phyloP scores from a whole-genome alignment of 257 asterid genomes.

The Gentiana straminea region DNA sequence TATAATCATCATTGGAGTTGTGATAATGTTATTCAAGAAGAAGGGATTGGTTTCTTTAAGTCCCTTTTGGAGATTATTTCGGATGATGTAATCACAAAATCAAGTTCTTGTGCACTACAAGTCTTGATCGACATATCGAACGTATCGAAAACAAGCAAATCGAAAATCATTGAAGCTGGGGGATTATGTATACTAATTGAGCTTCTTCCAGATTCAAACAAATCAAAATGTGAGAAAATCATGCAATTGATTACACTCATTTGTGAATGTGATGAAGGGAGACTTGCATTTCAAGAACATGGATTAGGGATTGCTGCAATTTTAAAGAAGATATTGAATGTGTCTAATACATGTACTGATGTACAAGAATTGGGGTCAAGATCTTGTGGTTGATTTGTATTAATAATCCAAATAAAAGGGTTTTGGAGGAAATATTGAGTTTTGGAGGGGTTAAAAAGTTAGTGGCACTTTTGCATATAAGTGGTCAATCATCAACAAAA shows the following conservation, averaged over 20 bases:
- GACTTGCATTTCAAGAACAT: constrained; percentile 61
- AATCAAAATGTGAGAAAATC: constrained; percentile 50
- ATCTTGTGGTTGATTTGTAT: constrained; percentile 53
- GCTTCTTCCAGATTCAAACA: constrained; percentile 57
- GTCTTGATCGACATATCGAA: constrained; percentile 38
- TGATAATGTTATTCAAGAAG: constrained; percentile 30
- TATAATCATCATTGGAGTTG: constrained; percentile 40
- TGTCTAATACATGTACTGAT: constrained; percentile 21
- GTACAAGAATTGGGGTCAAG: constrained; percentile 53
- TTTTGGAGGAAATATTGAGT: constrained; percentile 67
- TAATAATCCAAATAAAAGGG: constrained; percentile 52
- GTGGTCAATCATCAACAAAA: constrained; percentile 37
- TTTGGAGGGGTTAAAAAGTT: constrained; percentile 61
- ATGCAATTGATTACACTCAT: constrained; percentile 45
- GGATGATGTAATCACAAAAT: constrained; percentile 46
- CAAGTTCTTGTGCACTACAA: constrained; percentile 49
- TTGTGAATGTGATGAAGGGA: constrained; percentile 80
- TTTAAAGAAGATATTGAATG: constrained; percentile 48
- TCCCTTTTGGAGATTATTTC: constrained; percentile 59
- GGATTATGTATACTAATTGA: constrained; percentile 57
- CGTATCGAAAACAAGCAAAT: constrained; percentile 50
- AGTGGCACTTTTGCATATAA: constrained; percentile 47
- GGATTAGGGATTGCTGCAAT: constrained; percentile 65
- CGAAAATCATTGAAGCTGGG: constrained; percentile 73
- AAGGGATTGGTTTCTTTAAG: constrained; percentile 68